phyloP scores from a whole-genome alignment of 2,329 filamentous ascomycete species.

The Alternaria metachromatica region DNA sequence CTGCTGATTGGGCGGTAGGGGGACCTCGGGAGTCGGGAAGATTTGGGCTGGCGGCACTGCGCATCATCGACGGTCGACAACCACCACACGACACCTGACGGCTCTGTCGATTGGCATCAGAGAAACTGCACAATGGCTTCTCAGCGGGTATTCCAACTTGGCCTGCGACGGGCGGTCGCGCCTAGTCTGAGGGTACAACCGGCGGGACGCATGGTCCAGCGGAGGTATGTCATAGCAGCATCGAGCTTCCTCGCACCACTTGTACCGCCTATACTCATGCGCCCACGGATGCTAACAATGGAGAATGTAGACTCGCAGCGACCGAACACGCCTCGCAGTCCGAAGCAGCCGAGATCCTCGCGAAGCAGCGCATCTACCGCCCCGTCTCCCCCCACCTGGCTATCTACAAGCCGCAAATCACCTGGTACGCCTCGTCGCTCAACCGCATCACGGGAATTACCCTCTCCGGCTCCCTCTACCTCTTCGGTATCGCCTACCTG shows the following conservation, averaged over 20 bases:
- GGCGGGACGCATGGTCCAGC: conserved; percentile 53
- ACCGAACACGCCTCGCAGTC: conserved; percentile 64
- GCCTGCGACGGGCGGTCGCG: conserved; percentile 50
- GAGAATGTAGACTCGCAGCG: conserved; percentile 53
- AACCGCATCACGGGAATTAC: conserved; percentile 84
- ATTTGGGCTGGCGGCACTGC: conserved; percentile 20
- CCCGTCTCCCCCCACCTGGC: conserved; percentile 83
- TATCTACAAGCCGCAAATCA: conserved; percentile 88
- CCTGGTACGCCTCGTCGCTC: conserved; percentile 77
- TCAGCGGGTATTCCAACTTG: conserved; percentile 55
- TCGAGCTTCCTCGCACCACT: conserved; percentile 6
- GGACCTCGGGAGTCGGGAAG: conserved; percentile 36
- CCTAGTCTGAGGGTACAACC: conserved; percentile 52
- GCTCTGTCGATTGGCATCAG: conserved; percentile 24
- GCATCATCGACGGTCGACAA: conserved; percentile 28
- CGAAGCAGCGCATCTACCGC: conserved; percentile 78
- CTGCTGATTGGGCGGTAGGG: conserved; percentile 36
- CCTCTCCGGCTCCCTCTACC: conserved; percentile 77
- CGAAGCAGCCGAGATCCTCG: conserved; percentile 71
- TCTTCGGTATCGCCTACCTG: conserved; percentile 82
- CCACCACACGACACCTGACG: conserved; percentile 31
- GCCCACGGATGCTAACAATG: conserved; percentile 15
- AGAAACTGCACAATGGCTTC: conserved; percentile 47
- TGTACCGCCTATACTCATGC: neutral
- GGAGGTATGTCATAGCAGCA: conserved; percentile 52